A percentile compares a stretch with the other conserved stretches of the same genome.
Evolutionary conservation across 768 basidiomycete species (phyloP).

Genomic region (Suillus subluteus): DNA sequence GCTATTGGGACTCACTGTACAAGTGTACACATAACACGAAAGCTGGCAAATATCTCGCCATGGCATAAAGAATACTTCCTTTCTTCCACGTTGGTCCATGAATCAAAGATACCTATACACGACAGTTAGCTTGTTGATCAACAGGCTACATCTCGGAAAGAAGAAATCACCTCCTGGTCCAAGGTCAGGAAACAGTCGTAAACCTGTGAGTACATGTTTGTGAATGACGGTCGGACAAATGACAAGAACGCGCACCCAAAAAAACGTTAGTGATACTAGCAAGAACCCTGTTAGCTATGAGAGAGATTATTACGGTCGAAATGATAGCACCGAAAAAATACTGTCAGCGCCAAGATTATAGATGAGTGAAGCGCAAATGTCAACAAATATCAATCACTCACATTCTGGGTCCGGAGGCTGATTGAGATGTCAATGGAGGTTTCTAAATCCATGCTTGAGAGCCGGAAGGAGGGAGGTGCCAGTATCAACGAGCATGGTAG

Average conservation of each 20-base stretch:
- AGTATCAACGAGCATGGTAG: background rate
- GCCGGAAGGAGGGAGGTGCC: background rate
- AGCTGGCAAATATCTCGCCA: background rate
- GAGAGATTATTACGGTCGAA: background rate
- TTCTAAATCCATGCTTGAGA: constrained; percentile 3
- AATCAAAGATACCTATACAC: background rate
- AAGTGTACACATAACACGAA: background rate
- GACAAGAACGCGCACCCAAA: background rate
- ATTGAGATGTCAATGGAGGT: background rate
- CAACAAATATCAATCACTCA: background rate
- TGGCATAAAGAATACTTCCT: background rate
- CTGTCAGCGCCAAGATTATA: background rate
- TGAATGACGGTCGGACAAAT: background rate
- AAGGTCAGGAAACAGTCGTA: constrained; percentile 8
- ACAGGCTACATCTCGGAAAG: background rate
- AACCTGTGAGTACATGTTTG: background rate
- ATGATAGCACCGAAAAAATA: constrained; percentile 5
- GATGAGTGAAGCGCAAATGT: background rate
- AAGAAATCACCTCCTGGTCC: constrained; percentile 2
- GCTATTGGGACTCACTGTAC: background rate
- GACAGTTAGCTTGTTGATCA: background rate
- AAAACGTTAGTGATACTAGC: background rate
- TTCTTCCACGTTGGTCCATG: background rate
- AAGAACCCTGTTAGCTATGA: background rate
- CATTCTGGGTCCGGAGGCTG: background rate